Evolutionary conservation across 2,329 filamentous ascomycete species (phyloP).

Genomic region (Alternaria gaisen): DNA sequence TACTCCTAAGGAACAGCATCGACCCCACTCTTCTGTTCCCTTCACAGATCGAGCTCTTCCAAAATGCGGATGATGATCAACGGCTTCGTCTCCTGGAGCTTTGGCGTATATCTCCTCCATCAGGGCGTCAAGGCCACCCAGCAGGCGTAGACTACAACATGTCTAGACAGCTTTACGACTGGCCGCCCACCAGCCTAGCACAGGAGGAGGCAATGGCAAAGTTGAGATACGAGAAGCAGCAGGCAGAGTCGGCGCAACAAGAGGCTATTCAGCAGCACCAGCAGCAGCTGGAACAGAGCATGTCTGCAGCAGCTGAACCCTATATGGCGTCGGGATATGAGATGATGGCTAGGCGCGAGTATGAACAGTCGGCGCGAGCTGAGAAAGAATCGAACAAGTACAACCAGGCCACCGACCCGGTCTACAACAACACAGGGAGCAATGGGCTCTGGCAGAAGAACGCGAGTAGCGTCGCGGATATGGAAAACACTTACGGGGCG

Average conservation of each 20-base stretch:
- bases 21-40: constrained; percentile 74
- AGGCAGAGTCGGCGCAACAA: constrained; percentile 37
- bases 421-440: constrained; percentile 61
- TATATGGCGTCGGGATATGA: constrained; percentile 89
- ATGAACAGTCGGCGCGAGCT: constrained; percentile 60
- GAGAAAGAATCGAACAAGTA: constrained; percentile 55
- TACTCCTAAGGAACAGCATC: constrained; percentile 73
- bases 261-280: constrained; percentile 42
- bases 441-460: constrained; percentile 60
- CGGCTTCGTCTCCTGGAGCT: constrained; percentile 79
- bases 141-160: constrained; percentile 56
- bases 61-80: constrained; percentile 75
- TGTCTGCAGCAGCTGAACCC: constrained; percentile 67
- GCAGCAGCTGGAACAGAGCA: constrained; percentile 41
- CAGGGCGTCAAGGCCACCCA: constrained; percentile 45
- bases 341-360: constrained; percentile 70
- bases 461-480: constrained; percentile 54
- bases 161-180: constrained; percentile 57
- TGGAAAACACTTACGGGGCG: constrained; percentile 75
- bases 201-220: constrained; percentile 65
- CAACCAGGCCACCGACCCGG: constrained; percentile 70
- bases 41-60: constrained; percentile 81
- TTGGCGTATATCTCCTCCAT: constrained; percentile 81
- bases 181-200: constrained; percentile 64
- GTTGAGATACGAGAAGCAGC: constrained; percentile 66